Conservation (phyloP, 1,284 basidiomycete genomes). For the Ustilago esculenta region DNA sequence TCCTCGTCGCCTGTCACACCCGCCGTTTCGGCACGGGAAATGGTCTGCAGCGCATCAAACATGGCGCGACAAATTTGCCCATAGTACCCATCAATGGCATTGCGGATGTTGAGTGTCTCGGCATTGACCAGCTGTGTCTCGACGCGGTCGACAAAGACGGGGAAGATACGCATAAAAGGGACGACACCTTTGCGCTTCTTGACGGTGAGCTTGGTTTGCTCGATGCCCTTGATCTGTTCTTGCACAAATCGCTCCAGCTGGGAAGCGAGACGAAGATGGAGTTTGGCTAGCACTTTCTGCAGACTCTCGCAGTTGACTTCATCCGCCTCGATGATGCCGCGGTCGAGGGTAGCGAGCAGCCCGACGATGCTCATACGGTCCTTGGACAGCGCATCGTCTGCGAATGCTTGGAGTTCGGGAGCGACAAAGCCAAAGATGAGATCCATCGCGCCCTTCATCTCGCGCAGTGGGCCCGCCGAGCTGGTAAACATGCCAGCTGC, state of each 20-base stretch:
- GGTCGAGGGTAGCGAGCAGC: slow-evolving; percentile 81
- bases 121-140: slow-evolving; percentile 83
- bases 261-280: slow-evolving; percentile 71
- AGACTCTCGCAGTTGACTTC: slow-evolving; percentile 82
- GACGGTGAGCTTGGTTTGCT: slow-evolving; percentile 86
- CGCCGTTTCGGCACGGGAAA: slow-evolving; percentile 83
- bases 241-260: slow-evolving; percentile 57
- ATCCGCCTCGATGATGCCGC: slow-evolving; percentile 80
- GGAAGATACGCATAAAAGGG: slow-evolving; percentile 93
- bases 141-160: slow-evolving; percentile 82
- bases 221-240: slow-evolving; percentile 81
- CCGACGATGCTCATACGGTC: slow-evolving; percentile 87
- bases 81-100: slow-evolving; percentile 82
- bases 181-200: slow-evolving; percentile 92
- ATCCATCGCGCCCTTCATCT: slow-evolving; percentile 77
- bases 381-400: slow-evolving; percentile 79
- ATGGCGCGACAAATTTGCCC: slow-evolving; percentile 86
- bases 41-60: slow-evolving; percentile 91
- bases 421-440: slow-evolving; percentile 93
- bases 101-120: slow-evolving; percentile 78
- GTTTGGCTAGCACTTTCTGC: slow-evolving; percentile 79
- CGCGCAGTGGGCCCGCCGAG: slow-evolving; percentile 40
- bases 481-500: slow-evolving; percentile 71
- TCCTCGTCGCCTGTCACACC: slow-evolving; percentile 71
- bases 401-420: slow-evolving; percentile 82